Base-by-base conservation (phyloP, 805 yeast genomes). In the Kuraishia ogatae region DNA sequence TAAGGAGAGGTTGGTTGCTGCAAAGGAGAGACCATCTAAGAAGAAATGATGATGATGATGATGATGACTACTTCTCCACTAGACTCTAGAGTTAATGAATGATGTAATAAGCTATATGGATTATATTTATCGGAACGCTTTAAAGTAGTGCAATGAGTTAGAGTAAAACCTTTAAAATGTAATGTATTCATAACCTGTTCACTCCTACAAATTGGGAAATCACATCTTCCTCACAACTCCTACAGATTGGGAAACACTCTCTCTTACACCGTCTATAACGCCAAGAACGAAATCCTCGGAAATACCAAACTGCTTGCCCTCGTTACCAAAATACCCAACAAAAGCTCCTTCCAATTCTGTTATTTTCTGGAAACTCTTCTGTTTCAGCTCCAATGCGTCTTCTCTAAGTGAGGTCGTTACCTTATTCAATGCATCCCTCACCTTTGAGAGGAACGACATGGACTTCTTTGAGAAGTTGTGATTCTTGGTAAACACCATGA, bases 1-100 rank as follows among this genome's bases (percentile, higher is more conserved):
- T 55, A 80, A 81, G 68, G 87, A 85, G 71, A 82, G 96, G 75
- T 68, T 78, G 50, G 93, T 89, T 56, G 84, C 91, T 11, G 78
- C 78, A 17, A 87, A 87, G 70, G 79, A 73, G 58, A 74, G 78
- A 62, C 79, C 70, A 59, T 69, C 70, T 62, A 82, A 77, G 64
- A 64, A 61, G 48, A 65, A 61, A 61, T 64, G 63, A 56, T 26
- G 29, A 26, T 26, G 29, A 6, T 26, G 29, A 26, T 10, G 29
- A 26, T 26, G 29, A 26, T 26, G 29, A 10, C 10, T 26, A 10
- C 10, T 26, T 5, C 10, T 26, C 29, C 29, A 58, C 19, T 24
- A 48, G 29, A 24, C 28, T 13, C 29, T 48, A 48, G 50, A 23
- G 26, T 23, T 48, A 48, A 23, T 23, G 50, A 24, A 24, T 26